Percentiles rank a stretch among this genome's conserved stretches.
Conservation (phyloP, 2,329 filamentous ascomycete species). For the Penicillium sclerotiorum region DNA sequence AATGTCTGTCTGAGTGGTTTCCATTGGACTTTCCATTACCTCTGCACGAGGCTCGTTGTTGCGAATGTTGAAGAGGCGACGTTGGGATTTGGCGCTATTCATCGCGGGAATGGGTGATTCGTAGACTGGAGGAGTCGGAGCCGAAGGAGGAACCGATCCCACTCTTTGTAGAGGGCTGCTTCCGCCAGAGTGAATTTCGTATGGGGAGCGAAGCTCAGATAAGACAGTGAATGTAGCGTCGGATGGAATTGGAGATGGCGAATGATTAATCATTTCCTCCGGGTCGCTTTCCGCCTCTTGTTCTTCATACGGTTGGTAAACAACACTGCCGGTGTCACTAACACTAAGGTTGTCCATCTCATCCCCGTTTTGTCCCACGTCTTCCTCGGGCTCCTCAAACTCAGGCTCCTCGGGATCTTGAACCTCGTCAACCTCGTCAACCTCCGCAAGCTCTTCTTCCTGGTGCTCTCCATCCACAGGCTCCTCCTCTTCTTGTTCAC, state of each 20-base stretch:
- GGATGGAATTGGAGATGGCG: slow-evolving; percentile 20
- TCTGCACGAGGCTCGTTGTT: slow-evolving; percentile 8
- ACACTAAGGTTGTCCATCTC: too few species aligned
- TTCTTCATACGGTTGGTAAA: slow-evolving; percentile 14
- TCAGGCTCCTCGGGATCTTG: too few species aligned
- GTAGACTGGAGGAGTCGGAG: slow-evolving; percentile 22
- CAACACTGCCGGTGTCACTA: neutral
- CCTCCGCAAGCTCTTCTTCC: too few species aligned
- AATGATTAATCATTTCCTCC: slow-evolving; percentile 22
- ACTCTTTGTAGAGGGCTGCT: slow-evolving; percentile 16
- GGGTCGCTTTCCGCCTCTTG: slow-evolving; percentile 18
- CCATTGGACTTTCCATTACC: slow-evolving; percentile 13
- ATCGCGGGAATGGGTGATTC: slow-evolving; percentile 10
- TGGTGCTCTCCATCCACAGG: too few species aligned
- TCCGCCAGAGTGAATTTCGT: slow-evolving; percentile 22
- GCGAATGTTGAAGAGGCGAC: slow-evolving; percentile 23
- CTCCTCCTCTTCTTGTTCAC: too few species aligned
- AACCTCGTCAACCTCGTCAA: too few species aligned
- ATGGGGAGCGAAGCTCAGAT: slow-evolving; percentile 18
- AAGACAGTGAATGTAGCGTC: slow-evolving; percentile 16
- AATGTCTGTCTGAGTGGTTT: slow-evolving; percentile 14
- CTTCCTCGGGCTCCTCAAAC: too few species aligned
- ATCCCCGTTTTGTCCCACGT: too few species aligned
- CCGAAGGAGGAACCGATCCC: slow-evolving; percentile 21
- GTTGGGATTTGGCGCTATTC: slow-evolving; percentile 30